Base-by-base conservation (phyloP, 2,329 filamentous ascomycete species). In the Pochonia chlamydosporia region DNA sequence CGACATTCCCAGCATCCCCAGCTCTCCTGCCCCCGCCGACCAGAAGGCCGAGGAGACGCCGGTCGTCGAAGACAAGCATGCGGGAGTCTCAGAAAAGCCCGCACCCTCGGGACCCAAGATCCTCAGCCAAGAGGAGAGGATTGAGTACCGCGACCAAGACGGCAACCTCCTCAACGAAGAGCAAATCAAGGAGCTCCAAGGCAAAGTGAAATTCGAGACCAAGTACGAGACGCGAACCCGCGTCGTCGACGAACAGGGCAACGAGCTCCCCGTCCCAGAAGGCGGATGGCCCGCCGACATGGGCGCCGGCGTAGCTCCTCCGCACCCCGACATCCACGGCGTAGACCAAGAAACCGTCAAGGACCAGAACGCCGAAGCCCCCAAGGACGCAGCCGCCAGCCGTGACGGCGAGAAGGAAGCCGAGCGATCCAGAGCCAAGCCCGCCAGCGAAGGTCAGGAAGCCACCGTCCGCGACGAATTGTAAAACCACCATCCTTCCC, bases 161-260 rank as follows among this genome's bases (percentile, higher is more conserved):
- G 93, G 93, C 55, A 96, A 96, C 61, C 66, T 97, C 26, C 79
- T 99, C 26, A 74, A 92, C 60, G 82, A 86, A 46, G 87, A 90
- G 60, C 81, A 96, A 63, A 90, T 99, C 49, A 81, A 86, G 59
- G 81, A 79, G 18, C 80, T 99, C 26, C 81, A 92, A 65, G 93
- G 92, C 59, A 95, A 96, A 68, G 91, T 97, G 50, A 89, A 89
- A 59, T 96, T 99, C 71, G 84, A 95, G 71, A 97, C 93, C 11
- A 86, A 85, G 56, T 96, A 96, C 64, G 92, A 97, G 74, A 96
- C 92, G n/a, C 81, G 87, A 54, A 96, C 90, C 8, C 84, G 89
- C 49, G 69, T 97, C 47, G 75, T 96, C 35, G 89, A 96, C 65
- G 80, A 79, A 44, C 66, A 82, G 37, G 93, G 91, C 50, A 89